Conservation (phyloP, 768 basidiomycete species). For the Suillus weaverae region DNA sequence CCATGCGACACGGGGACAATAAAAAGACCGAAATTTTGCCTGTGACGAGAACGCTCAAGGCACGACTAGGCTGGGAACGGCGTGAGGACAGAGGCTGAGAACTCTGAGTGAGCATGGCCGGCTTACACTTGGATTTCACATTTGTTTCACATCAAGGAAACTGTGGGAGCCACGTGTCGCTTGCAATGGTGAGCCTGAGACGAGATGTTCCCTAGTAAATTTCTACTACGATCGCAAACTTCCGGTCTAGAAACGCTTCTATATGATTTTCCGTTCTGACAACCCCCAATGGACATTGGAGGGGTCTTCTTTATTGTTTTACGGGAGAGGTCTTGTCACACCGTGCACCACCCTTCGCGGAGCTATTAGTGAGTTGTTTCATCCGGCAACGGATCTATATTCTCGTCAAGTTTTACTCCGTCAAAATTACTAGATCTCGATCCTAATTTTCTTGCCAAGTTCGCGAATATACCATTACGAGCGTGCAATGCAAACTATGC, state of each 20-base stretch:
- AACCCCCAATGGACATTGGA: background rate
- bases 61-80: background rate
- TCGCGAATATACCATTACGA: slow-evolving; percentile 35
- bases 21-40: background rate
- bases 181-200: slow-evolving; percentile 25
- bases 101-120: background rate
- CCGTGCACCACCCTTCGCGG: slow-evolving; percentile 8
- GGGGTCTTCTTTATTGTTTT: slow-evolving; percentile 19
- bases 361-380: slow-evolving; percentile 3
- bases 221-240: slow-evolving; percentile 15
- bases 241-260: slow-evolving; percentile 16
- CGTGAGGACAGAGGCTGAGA: background rate
- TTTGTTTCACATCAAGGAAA: background rate
- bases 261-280: background rate
- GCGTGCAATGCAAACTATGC: slow-evolving; percentile 32
- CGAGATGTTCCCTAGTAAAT: too few species aligned
- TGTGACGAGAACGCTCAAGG: background rate
- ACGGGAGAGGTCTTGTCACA: slow-evolving; percentile 9
- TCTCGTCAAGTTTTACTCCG: slow-evolving; percentile 30
- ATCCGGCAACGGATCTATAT: slow-evolving; percentile 31
- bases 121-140: too few species aligned
- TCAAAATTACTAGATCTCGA: slow-evolving; percentile 27
- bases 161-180: slow-evolving; percentile 23
- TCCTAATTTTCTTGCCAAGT: slow-evolving; percentile 14
- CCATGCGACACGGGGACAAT: background rate